Evolutionary conservation across 2,329 filamentous ascomycete species (phyloP), one percentile per base, ranked within the genome.

Genomic region (Aurifilum marmelostoma): DNA sequence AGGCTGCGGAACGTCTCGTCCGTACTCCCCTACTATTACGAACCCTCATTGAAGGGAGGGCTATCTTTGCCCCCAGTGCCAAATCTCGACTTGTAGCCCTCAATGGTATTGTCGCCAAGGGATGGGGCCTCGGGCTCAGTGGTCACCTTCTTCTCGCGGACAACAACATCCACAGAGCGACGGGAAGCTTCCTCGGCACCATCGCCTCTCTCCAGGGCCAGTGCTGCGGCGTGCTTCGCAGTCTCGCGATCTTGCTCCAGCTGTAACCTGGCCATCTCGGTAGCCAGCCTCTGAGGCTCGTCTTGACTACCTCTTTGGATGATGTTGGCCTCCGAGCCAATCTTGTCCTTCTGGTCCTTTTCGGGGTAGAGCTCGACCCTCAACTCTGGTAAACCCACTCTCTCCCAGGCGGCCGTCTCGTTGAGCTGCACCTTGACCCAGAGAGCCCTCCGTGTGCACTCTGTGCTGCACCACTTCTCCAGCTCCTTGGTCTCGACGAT

Each of bases 391-490:
- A 85, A 85, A 3, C 87, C 88, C 6, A 86, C 87, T 65, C 94
- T 85, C 79, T 96, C 89, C 93, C 94, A 97, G 0, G 92, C 92
- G 0, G 94, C 93, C 71, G 91, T 90, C 76, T 96, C 92, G 73
- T 87, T 91, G 52, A 98, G 86, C 83, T 99, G 96, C 32, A 97
- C 92, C 76, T 94, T 92, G 74, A 98, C 85, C 79, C 94, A 97
- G 73, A 97, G 83, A 2, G 92, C 94, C 63, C 92, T 86, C 72
- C 88, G 87, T 2, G 92, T 92, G 80, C 96, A 99, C 52, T 84
- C 85, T 67, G 90, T 85, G 0, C 90, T 92, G 79, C 96, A 99
- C 93, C 94, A 99, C 79, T 90, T 91, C 80, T 96, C 92, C 21
- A 94, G 79, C 75, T 93, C 89, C 73, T 89, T 88, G 66, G 86